Conservation (phyloP, 345 rosid genomes). For the Eucalyptus caleyi region DNA sequence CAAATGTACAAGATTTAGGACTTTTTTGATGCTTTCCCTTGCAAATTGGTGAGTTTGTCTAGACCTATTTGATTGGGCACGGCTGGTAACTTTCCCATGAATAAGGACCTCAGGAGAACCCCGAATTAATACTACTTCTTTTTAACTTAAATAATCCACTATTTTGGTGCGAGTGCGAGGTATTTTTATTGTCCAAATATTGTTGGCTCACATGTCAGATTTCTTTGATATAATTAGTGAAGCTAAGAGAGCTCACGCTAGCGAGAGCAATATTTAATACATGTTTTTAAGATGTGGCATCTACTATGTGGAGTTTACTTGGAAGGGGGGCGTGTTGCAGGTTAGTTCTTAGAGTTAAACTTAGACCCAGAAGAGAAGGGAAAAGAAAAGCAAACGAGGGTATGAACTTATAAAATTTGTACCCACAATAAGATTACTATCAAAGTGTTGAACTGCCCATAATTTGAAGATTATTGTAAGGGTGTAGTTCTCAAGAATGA, state of each 20-base stretch:
- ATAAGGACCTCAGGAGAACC: not conserved
- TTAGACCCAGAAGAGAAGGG: not conserved
- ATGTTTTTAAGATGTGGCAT: not conserved
- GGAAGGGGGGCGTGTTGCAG: not conserved
- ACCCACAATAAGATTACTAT: not conserved
- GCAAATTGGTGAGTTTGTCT: not conserved
- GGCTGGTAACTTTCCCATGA: not conserved
- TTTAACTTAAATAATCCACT: not conserved
- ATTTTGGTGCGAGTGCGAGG: not conserved
- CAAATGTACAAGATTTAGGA: accelerated
- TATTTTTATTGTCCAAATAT: not conserved
- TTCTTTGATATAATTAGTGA: not conserved
- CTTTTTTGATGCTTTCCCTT: accelerated
- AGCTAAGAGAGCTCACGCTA: not conserved
- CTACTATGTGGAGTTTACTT: not conserved
- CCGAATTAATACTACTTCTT: not conserved
- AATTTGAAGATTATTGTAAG: not conserved
- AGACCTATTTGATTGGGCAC: not conserved
- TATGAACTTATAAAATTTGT: not conserved
- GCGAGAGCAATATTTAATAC: not conserved
- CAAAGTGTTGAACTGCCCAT: not conserved
- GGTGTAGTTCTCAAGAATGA: not conserved
- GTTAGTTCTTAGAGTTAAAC: not conserved
- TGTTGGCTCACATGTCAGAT: not conserved
- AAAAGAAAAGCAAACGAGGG: not conserved